Evolutionary conservation across 768 basidiomycete species (phyloP), one percentile per base, ranked within the genome.

Genomic region (Panellus pusillus): DNA sequence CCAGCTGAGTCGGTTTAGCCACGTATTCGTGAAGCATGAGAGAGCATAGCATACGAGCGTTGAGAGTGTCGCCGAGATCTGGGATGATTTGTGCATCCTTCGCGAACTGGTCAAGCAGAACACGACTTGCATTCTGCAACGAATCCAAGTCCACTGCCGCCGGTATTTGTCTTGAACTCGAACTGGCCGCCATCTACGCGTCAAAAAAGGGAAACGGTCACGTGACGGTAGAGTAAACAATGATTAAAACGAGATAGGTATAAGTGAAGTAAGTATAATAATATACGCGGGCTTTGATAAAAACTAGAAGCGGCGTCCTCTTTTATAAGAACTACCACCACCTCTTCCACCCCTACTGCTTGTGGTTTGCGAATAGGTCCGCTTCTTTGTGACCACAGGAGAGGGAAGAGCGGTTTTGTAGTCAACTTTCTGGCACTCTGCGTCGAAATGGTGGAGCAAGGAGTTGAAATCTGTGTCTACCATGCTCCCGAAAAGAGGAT

Each of bases 81-180:
- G 91, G 89, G 44, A 92, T 80, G 47, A 79, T 77, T 69, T 87
- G 84, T 3, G 80, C 77, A 70, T 93, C 90, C 66, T 88, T 90
- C 28, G 78, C 69, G 46, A 91, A 78, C 56, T 83, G 80, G 44
- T 89, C 87, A 50, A 84, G 77, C 27, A 93, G 65, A 31, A 89
- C 77, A 54, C 77, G 75, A 62, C 84, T 85, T 9, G 89, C 89
- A 63, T 74, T 81, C 63, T 83, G 79, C 40, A 93, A 72, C 18
- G 82, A 77, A 41, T 73, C 65, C 45, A 91, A 71, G 69, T 91
- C 87, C 24, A 87, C 76, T 39, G 70, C 66, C 24, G 66, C 58
- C 14, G 69, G 66, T 57, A 73, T 74, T 29, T 56, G 57, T 29
- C 50, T 19, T 38, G 63, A 15, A 28, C 46, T 38, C 36, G 54